Evolutionary conservation across 208 protist species (phyloP).

Genomic region (Wallacemonas sp.): DNA sequence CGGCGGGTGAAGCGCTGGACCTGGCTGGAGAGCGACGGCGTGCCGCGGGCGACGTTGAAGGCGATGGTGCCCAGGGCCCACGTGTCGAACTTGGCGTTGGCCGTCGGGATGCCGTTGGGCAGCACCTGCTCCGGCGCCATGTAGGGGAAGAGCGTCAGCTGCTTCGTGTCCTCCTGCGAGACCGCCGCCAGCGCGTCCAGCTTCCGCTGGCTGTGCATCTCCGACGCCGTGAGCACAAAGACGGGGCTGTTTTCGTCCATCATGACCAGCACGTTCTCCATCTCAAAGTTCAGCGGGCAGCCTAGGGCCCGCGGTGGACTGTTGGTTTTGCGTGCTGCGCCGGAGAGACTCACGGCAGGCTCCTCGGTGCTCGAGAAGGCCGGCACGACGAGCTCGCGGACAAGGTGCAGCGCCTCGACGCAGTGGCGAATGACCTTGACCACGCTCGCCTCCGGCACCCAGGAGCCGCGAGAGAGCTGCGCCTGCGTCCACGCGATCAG

Average conservation of each 20-base stretch:
- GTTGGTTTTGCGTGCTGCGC: not conserved
- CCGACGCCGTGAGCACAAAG: constrained; percentile 38
- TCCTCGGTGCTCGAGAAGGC: not conserved
- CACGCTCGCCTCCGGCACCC: constrained; percentile 41
- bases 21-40: constrained; percentile 18
- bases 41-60: constrained; percentile 46
- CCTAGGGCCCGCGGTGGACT: not conserved
- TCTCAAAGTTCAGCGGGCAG: constrained; percentile 27
- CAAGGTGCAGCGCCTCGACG: constrained; percentile 26
- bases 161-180: constrained; percentile 18
- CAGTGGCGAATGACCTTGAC: constrained; percentile 42
- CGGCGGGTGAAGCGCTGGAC: not conserved
- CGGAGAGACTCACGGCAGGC: not conserved
- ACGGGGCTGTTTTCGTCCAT: constrained; percentile 29
- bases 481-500: constrained; percentile 48
- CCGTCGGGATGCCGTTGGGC: constrained; percentile 4
- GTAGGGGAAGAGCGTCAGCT: constrained; percentile 28
- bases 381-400: constrained; percentile 30
- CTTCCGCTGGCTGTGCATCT: constrained; percentile 20
- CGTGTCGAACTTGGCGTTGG: constrained; percentile 33
- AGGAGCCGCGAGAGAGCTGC: constrained; percentile 12
- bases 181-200: constrained; percentile 12
- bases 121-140: constrained; percentile 33
- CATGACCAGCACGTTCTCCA: constrained; percentile 53
- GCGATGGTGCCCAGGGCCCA: constrained; percentile 66